A percentile compares a stretch with the other conserved stretches of the same genome.
Conservation (phyloP, 208 protist genomes). For the Strigomonas galati region DNA sequence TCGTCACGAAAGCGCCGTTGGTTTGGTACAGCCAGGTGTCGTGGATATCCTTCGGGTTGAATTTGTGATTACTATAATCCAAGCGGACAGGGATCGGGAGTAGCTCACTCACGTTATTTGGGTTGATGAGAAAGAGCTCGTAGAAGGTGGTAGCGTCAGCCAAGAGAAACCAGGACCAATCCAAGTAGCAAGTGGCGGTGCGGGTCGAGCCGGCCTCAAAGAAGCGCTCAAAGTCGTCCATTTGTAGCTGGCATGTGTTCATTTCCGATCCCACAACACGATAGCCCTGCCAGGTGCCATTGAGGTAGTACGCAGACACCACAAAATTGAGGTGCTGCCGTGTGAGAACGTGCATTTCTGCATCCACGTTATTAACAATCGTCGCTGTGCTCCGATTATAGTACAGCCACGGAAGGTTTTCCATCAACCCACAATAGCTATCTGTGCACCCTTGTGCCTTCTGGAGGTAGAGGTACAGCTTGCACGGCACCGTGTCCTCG, state of each 20-base stretch:
- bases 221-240: constrained; percentile 31
- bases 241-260: constrained; percentile 52
- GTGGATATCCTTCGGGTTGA: constrained; percentile 24
- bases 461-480: constrained; percentile 48
- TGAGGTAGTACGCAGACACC: constrained; percentile 45
- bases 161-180: constrained; percentile 31
- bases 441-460: constrained; percentile 20
- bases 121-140: constrained; percentile 69
- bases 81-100: constrained; percentile 63
- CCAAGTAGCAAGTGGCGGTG: constrained; percentile 29
- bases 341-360: constrained; percentile 7
- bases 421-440: constrained; percentile 24
- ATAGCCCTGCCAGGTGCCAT: constrained; percentile 55
- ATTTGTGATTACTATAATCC: constrained; percentile 43
- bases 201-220: constrained; percentile 47
- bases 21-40: constrained; percentile 39
- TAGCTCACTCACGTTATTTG: constrained; percentile 39
- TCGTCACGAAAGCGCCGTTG: constrained; percentile 8
- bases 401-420: constrained; percentile 57
- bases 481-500: constrained; percentile 39
- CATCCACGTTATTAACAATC: constrained; percentile 21
- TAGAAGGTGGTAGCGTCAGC: constrained; percentile 48
- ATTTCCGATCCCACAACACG: constrained; percentile 36
- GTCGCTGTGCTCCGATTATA: constrained; percentile 42
- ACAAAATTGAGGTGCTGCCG: constrained; percentile 46